Conservation (phyloP, 1,284 basidiomycete genomes). For the Cryptococcus sp. region DNA sequence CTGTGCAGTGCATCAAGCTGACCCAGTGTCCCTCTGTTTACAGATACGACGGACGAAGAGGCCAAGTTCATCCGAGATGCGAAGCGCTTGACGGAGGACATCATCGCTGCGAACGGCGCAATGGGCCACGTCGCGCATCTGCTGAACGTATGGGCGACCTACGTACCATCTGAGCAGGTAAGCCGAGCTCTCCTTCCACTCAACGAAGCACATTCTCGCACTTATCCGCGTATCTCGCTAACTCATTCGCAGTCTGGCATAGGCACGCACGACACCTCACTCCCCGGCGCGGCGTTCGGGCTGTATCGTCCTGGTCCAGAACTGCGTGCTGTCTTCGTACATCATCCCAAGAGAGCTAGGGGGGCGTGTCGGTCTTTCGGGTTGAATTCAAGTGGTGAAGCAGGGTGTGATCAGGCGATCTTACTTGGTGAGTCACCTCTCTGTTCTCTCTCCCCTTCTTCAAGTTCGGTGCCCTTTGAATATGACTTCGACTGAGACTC, state of each 20-base stretch:
- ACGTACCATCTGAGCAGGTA: constrained; percentile 65
- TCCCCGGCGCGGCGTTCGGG: constrained; percentile 71
- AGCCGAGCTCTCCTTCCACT: constrained; percentile 23
- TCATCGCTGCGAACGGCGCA: constrained; percentile 68
- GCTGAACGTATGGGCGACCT: constrained; percentile 80
- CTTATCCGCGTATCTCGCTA: not conserved
- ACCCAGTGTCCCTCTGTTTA: not conserved
- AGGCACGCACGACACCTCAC: constrained; percentile 67
- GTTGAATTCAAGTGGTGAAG: constrained; percentile 43
- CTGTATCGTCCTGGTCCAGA: constrained; percentile 78
- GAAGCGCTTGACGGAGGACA: constrained; percentile 64
- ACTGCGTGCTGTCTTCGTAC: constrained; percentile 73
- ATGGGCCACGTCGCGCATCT: constrained; percentile 74
- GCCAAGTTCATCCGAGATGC: constrained; percentile 72
- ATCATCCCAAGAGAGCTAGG: constrained; percentile 65
- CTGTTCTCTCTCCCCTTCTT: not conserved
- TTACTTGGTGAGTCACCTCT: constrained; percentile 62
- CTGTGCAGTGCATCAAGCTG: not conserved
- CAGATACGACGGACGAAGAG: constrained; percentile 66
- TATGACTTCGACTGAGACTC: not conserved
- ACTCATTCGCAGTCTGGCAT: constrained; percentile 73
- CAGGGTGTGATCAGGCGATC: constrained; percentile 75
- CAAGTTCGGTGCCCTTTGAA: not conserved
- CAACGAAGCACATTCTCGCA: not conserved
- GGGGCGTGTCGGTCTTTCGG: constrained; percentile 63